These are phyloP conservation scores for Acacia melanoxylon DNA, from an alignment of 306 rosid species.

Conservation along the genomic window DNA sequence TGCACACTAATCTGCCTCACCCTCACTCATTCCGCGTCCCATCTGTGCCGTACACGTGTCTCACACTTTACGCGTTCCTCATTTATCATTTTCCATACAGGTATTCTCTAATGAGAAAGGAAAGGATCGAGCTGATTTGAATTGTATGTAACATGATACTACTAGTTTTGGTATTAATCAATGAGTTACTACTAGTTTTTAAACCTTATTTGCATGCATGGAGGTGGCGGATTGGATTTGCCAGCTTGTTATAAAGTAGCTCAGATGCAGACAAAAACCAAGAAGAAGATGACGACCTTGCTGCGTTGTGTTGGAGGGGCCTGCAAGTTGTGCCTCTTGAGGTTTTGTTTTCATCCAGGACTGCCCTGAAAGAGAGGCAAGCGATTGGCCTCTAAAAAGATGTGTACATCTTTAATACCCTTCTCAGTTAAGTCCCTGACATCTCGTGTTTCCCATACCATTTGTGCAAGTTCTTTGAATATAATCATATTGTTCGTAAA, in stretches of 20 bases:
- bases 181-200: slow-evolving; percentile 2
- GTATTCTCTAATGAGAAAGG: too few species aligned
- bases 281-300: slow-evolving; percentile 2
- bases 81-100: slow-evolving; percentile 25
- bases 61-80: not conserved
- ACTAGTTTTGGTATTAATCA: slow-evolving; percentile 40
- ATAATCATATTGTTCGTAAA: not conserved
- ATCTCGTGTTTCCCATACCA: not conserved
- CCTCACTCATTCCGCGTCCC: not conserved
- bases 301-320: slow-evolving; percentile 22
- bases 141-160: not conserved
- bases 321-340: slow-evolving; percentile 4
- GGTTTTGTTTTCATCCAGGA: slow-evolving; percentile 27
- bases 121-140: not conserved
- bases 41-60: slow-evolving; percentile 62
- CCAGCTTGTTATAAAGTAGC: slow-evolving; percentile 13
- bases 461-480: not conserved
- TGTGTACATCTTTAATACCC: not conserved
- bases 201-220: slow-evolving; percentile 15
- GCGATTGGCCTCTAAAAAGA: not conserved
- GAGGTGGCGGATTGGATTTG: slow-evolving; percentile 26
- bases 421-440: not conserved
- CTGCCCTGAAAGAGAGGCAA: slow-evolving; percentile 35
- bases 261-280: slow-evolving; percentile 21
- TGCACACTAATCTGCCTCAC: not conserved